Percentiles rank a stretch among this genome's conserved stretches.
Evolutionary conservation across 257 asterid genomes (phyloP).

Genomic region (Solanum medicagineum): DNA sequence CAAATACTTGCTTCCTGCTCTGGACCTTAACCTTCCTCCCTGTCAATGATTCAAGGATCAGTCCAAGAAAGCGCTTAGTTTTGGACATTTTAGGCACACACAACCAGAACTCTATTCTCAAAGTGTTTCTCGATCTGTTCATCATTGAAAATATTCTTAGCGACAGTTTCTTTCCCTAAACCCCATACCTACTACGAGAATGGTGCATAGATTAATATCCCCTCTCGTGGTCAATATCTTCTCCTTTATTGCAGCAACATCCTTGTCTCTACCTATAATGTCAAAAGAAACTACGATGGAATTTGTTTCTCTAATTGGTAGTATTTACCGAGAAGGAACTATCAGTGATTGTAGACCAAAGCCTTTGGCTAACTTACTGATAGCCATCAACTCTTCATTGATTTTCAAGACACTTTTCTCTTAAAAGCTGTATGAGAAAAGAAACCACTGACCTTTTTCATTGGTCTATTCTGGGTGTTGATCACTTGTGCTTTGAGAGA

Average conservation of each 20-base stretch:
- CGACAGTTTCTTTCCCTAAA: conserved; percentile 9
- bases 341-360: background rate
- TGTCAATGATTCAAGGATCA: background rate
- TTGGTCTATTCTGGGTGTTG: too few relatives aligned
- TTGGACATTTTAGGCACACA: background rate
- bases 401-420: background rate
- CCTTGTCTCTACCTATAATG: background rate
- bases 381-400: background rate
- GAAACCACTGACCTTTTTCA: too few relatives aligned
- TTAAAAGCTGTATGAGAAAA: too few relatives aligned
- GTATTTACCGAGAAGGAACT: background rate
- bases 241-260: background rate
- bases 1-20: background rate
- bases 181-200: conserved; percentile 10
- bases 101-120: conserved; percentile 5
- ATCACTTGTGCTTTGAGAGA: too few relatives aligned
- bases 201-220: background rate
- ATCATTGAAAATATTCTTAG: background rate
- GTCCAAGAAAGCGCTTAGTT: background rate
- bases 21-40: background rate
- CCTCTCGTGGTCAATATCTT: background rate
- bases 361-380: background rate
- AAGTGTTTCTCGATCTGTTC: background rate
- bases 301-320: background rate
- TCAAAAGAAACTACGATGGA: background rate